Base-by-base conservation (phyloP, 1,139 yeast genomes). In the Blastobotrys arbuscula region DNA sequence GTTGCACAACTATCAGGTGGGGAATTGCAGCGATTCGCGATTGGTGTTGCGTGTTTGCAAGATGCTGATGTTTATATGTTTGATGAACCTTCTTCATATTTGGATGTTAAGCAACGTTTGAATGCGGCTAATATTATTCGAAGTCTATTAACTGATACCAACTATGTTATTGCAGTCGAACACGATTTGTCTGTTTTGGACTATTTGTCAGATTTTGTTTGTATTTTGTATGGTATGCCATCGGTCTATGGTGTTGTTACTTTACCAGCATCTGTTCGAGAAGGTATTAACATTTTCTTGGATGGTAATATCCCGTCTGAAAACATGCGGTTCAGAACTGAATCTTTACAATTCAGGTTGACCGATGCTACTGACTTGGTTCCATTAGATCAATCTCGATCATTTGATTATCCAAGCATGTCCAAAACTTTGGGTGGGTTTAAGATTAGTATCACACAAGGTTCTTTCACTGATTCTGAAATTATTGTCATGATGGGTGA, bases 401-500 rank as follows among this genome's bases (percentile, higher is more conserved):
- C 84, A 44, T 84, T 81, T 71, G 67, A 72, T 42, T 92, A 92
- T 67, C 96, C 96, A 50, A 59, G 73, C 34, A 84, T 92, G 95
- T 64, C 70, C 50, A 90, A 88, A 76, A 89, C 97, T 44, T 90
- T 89, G 76, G 98, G 98, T 64, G 97, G 89, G 70, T 92, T 92
- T 84, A 81, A 79, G 63, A 77, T 92, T 67, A 74, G 71, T 53
- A 84, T 94, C 54, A 84, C 86, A 64, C 67, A 78, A 40, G 98
- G 98, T 72, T 92, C 85, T 53, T 92, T 90, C 72, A 84, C 95
- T 52, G 95, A 92, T 69, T 87, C 97, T 39, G 98, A 92, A 74
- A 92, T 92, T 62, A 78, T 92, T 65, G 98, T 92, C 52, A 88
- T 92, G 97, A 90, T 92, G 96, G 98, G 98, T 68, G 98, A 92